Base-by-base conservation (phyloP, 371 early-diverging fungal genomes). In the Funneliformis caledonium region DNA sequence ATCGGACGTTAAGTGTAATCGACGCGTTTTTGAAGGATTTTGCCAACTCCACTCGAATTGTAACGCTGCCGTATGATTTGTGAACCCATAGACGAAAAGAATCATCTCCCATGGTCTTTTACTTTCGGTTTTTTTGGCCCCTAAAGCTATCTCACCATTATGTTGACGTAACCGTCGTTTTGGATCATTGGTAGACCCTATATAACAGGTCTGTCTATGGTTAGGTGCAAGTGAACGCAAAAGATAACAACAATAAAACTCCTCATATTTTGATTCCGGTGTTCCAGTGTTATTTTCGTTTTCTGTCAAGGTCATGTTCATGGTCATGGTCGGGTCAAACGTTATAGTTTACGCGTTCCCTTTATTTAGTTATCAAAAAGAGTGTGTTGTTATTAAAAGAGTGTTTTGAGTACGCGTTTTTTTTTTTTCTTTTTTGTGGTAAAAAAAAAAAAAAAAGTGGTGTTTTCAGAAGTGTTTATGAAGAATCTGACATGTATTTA, bases 41-140 rank as follows among this genome's bases (percentile, higher is more conserved):
- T 92, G 91, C 92, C 92, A 92, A 2, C 88, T 91, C 91, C 92
- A 92, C 80, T 92, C 92, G 80, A 92, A 92, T 86, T 91, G 91
- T 11, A 91, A 82, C 2, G 90, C 90, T 0, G 89, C 88, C 1
- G 84, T 68, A 70, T 87, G 87, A 61, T 85, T 89, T 7, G 90
- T 90, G 80, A 93, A 93, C 0, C 91, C 91, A 67, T 89, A 85
- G 0, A 92, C 91, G 6, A 93, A 77, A 33, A 88, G 64, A 2
- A 85, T 82, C 87, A 91, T 43, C 22, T 82, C 88, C 88, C 92
- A 91, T n/a, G 92, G 92, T 43, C 91, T 73, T 72, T 87, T 87
- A 80, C 75, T 81, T 65, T 77, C 73, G 5, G 93, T 93, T 83
- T 87, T 87, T 69, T 87, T 85, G n/a, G 93, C 93, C 1, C 93